phyloP scores from a whole-genome alignment of 2,329 filamentous ascomycete species.

The Ceratocystis diversiconidia region DNA sequence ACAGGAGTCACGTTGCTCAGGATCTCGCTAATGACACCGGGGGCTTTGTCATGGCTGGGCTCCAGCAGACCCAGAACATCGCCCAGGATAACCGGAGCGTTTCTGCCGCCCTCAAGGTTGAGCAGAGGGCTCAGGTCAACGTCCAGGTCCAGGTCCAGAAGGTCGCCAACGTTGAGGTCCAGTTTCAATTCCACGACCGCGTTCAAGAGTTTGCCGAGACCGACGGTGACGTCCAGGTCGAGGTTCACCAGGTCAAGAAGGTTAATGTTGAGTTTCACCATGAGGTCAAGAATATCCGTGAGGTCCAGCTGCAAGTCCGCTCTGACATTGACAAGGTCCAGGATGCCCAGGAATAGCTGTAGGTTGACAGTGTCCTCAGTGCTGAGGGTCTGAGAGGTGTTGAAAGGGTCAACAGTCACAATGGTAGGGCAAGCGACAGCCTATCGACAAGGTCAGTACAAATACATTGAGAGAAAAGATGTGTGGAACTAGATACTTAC shows the following conservation, averaged over 20 bases:
- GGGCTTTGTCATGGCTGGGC: constrained; percentile 6
- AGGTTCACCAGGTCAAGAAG: constrained; percentile 16
- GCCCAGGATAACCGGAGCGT: constrained; percentile 11
- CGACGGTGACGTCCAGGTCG: constrained; percentile 9
- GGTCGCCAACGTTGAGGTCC: constrained; percentile 4
- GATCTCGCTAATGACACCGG: not conserved
- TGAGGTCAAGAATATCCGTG: constrained; percentile 5
- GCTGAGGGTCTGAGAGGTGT: constrained; percentile 6
- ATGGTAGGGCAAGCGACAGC: constrained; percentile 1
- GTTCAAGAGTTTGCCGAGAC: constrained; percentile 12
- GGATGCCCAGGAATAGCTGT: constrained; percentile 11
- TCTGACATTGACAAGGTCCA: constrained; percentile 11
- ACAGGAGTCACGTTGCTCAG: constrained; percentile 8
- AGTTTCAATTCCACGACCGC: constrained; percentile 12
- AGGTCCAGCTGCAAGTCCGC: constrained; percentile 13
- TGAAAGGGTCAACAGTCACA: constrained; percentile 15
- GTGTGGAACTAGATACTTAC: constrained; percentile 8
- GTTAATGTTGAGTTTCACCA: constrained; percentile 14
- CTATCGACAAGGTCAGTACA: not conserved
- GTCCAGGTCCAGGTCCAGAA: constrained; percentile 12
- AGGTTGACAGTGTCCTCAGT: constrained; percentile 9
- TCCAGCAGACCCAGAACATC: constrained; percentile 10
- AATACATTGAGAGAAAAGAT: no score
- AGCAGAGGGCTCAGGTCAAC: constrained; percentile 7
- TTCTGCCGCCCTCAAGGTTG: not conserved